A percentile compares a stretch with the other conserved stretches of the same genome.
Conservation (phyloP, 208 protist genomes). For the Jaenimonas drosophilae region DNA sequence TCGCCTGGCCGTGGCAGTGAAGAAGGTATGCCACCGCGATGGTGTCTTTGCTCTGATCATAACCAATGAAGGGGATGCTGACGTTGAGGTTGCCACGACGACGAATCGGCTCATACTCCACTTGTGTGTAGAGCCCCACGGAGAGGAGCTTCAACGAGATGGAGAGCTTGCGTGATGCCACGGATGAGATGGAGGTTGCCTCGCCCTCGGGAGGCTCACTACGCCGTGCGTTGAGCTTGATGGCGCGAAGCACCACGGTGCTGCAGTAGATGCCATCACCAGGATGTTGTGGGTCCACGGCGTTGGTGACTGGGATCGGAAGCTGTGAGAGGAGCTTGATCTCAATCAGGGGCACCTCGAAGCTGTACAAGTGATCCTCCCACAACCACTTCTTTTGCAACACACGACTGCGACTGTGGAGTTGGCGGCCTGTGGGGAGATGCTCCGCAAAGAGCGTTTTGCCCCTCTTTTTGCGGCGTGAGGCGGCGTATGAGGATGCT, state of each 20-base stretch:
- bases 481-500: too few species aligned
- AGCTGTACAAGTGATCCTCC: slow-evolving; percentile 56
- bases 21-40: slow-evolving; percentile 48
- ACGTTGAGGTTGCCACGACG: slow-evolving; percentile 51
- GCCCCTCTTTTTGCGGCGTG: too few species aligned
- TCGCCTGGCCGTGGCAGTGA: slow-evolving; percentile 26
- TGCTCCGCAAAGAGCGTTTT: too few species aligned
- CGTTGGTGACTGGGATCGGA: slow-evolving; percentile 37
- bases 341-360: slow-evolving; percentile 52
- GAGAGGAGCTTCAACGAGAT: slow-evolving; percentile 49
- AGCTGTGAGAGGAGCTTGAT: slow-evolving; percentile 50
- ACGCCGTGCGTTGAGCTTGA: slow-evolving; percentile 42
- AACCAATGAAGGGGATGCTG: slow-evolving; percentile 38
- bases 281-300: not conserved
- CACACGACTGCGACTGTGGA: slow-evolving; percentile 43
- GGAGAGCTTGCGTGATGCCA: slow-evolving; percentile 17
- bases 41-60: slow-evolving; percentile 46
- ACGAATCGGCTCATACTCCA: slow-evolving; percentile 65
- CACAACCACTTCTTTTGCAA: slow-evolving; percentile 78
- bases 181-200: slow-evolving; percentile 14
- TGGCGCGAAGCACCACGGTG: slow-evolving; percentile 23
- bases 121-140: slow-evolving; percentile 53
- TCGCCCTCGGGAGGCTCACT: slow-evolving; percentile 43
- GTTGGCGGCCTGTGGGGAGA: too few species aligned
- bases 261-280: slow-evolving; percentile 56